Percentiles rank a stretch among this genome's conserved stretches.
Evolutionary conservation across 2,329 filamentous ascomycete species (phyloP).

Genomic region (Colletotrichum spinosum): DNA sequence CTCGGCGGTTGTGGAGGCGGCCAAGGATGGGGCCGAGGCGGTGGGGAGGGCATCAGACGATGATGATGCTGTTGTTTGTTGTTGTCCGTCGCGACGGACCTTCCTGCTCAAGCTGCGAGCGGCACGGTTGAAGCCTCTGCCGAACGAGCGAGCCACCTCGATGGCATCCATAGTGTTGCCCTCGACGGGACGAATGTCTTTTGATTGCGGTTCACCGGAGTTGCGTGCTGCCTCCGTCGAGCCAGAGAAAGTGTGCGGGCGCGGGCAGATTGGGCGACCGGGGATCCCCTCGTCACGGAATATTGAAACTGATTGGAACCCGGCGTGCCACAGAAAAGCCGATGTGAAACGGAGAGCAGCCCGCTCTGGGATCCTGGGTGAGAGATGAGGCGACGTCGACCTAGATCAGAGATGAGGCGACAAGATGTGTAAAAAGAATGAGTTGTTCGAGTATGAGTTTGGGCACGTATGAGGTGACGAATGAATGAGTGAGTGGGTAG

Average conservation of each 20-base stretch:
- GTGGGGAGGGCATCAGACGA: constrained; percentile 17
- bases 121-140: constrained; percentile 32
- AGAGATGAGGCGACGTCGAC: constrained; percentile 8
- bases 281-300: constrained; percentile 32
- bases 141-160: constrained; percentile 30
- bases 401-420: constrained; percentile 7
- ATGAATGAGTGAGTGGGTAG: neutral
- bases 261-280: constrained; percentile 23
- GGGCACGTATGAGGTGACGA: neutral
- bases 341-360: constrained; percentile 32
- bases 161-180: constrained; percentile 33
- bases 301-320: constrained; percentile 37
- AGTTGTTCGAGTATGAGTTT: neutral
- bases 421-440: constrained; percentile 13
- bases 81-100: constrained; percentile 21
- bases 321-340: constrained; percentile 33
- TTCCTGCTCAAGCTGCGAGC: constrained; percentile 29
- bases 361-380: constrained; percentile 27
- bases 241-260: neutral
- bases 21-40: constrained; percentile 30
- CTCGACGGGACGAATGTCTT: constrained; percentile 8
- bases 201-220: constrained; percentile 6
- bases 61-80: constrained; percentile 14
- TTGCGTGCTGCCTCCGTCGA: constrained; percentile 4
- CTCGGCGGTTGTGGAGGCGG: constrained; percentile 32